Evolutionary conservation across 257 asterid genomes (phyloP).

Genomic region (Jacaranda copaia): DNA sequence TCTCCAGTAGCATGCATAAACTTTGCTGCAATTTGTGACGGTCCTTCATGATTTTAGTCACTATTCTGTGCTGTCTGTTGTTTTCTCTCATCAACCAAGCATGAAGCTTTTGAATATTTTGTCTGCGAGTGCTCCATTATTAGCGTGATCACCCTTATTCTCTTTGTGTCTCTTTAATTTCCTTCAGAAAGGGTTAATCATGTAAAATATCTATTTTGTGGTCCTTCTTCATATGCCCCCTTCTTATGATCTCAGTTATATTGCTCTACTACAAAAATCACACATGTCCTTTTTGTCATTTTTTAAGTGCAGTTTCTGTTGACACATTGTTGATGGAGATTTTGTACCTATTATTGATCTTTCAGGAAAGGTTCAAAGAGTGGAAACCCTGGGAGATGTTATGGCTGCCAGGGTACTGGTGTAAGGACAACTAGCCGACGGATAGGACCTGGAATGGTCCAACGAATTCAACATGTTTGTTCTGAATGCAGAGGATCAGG

Average conservation of each 20-base stretch:
- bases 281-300: background rate
- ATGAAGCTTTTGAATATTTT: background rate
- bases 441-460: constrained; percentile 58
- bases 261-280: background rate
- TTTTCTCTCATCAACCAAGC: background rate
- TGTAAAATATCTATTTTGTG: background rate
- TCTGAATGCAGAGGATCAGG: constrained; percentile 58
- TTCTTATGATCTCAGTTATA: background rate
- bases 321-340: background rate
- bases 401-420: constrained; percentile 64
- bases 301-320: background rate
- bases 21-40: constrained; percentile 1
- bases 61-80: background rate
- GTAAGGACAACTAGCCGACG: constrained; percentile 41
- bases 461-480: constrained; percentile 57
- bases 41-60: background rate
- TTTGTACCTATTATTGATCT: constrained; percentile 8
- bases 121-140: background rate
- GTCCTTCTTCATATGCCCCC: background rate
- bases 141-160: background rate
- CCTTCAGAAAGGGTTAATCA: background rate
- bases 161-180: background rate
- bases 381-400: constrained; percentile 50
- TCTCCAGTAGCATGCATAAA: background rate
- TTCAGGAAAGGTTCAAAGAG: constrained; percentile 63